A percentile compares a stretch with the other conserved stretches of the same genome.
phyloP scores from a whole-genome alignment of 2,329 filamentous ascomycete genomes.

The Talaromyces marneffei region DNA sequence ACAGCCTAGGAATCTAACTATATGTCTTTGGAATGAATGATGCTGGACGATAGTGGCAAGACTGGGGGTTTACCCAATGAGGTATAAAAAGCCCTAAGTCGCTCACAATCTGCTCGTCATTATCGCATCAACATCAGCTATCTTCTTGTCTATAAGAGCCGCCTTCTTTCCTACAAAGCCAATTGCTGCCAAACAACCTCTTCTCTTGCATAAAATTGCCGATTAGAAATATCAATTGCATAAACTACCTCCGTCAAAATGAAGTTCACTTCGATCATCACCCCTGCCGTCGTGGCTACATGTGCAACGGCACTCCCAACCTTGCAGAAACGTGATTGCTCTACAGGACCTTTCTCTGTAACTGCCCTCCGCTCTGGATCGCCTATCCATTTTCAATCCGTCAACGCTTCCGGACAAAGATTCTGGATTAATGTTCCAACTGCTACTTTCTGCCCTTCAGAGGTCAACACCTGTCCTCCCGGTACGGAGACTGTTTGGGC shows the following conservation, averaged over 20 bases:
- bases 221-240: neutral
- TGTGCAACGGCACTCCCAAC: constrained; percentile 20
- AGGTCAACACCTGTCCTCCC: constrained; percentile 40
- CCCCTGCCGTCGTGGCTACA: constrained; percentile 22
- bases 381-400: constrained; percentile 43
- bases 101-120: constrained; percentile 7
- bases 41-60: neutral
- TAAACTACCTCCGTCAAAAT: constrained; percentile 15
- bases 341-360: constrained; percentile 35
- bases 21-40: neutral
- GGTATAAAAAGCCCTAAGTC: constrained; percentile 8
- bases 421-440: constrained; percentile 49
- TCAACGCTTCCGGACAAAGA: constrained; percentile 44
- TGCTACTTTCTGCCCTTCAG: constrained; percentile 46
- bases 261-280: constrained; percentile 17
- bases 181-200: neutral
- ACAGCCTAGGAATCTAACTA: neutral
- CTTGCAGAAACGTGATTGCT: constrained; percentile 6
- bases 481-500: constrained; percentile 45
- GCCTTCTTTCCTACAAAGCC: neutral
- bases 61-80: too few species aligned
- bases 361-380: constrained; percentile 43
- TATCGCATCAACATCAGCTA: neutral
- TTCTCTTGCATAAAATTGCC: neutral
- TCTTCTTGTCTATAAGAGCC: neutral